phyloP scores from a whole-genome alignment of 108 stramenopile genomes.

The Cyclotella kingstonii region DNA sequence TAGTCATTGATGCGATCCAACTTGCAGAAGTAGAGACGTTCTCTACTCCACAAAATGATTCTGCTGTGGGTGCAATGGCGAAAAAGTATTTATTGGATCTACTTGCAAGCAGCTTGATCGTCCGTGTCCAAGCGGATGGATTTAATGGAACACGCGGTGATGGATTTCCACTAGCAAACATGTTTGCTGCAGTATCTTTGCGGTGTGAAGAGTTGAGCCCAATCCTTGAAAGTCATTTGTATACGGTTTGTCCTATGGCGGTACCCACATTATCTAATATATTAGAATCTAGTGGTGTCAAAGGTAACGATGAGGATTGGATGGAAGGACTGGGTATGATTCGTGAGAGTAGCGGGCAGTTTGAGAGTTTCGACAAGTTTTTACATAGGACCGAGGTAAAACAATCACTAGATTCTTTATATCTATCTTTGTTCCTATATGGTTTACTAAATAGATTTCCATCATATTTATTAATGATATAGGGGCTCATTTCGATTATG shows the following conservation, averaged over 20 bases:
- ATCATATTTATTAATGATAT: neutral
- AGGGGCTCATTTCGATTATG: slow-evolving; percentile 77
- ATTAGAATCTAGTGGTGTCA: slow-evolving; percentile 11
- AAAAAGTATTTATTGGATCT: slow-evolving; percentile 82
- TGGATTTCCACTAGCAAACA: slow-evolving; percentile 78
- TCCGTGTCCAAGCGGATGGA: slow-evolving; percentile 81
- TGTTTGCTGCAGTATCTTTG: slow-evolving; percentile 61
- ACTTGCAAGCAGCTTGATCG: slow-evolving; percentile 64
- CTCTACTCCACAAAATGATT: slow-evolving; percentile 24
- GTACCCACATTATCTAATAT: slow-evolving; percentile 64
- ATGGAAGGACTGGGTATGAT: slow-evolving; percentile 88
- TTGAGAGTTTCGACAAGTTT: slow-evolving; percentile 81
- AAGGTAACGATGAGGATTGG: slow-evolving; percentile 55
- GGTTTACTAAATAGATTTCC: neutral
- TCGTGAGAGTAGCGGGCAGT: slow-evolving; percentile 66
- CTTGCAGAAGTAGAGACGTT: slow-evolving; percentile 47
- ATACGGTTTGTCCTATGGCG: slow-evolving; percentile 78
- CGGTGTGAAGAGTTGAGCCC: slow-evolving; percentile 59
- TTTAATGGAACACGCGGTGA: slow-evolving; percentile 84
- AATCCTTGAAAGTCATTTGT: slow-evolving; percentile 77
- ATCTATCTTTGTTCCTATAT: neutral
- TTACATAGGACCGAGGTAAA: slow-evolving; percentile 67
- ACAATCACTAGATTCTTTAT: neutral
- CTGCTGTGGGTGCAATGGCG: slow-evolving; percentile 38
- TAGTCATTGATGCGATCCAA: slow-evolving; percentile 55